Conservation (phyloP, 805 yeast genomes). For the Suhomyces sp. region DNA sequence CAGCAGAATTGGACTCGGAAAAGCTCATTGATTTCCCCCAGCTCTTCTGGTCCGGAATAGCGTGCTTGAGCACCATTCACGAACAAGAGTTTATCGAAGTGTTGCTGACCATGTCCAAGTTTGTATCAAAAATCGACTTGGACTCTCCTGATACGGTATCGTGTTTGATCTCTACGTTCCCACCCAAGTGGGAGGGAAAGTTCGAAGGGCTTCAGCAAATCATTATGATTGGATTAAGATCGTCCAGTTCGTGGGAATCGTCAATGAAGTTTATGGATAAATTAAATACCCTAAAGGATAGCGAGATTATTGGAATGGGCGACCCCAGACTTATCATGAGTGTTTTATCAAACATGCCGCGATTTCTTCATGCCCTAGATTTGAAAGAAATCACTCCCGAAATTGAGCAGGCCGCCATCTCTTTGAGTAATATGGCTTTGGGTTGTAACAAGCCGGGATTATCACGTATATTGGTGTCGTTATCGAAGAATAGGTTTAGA, state of each 20-base stretch:
- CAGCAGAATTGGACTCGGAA: constrained; percentile 77
- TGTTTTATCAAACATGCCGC: constrained; percentile 73
- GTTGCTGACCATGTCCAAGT: constrained; percentile 74
- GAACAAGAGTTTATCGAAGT: constrained; percentile 92
- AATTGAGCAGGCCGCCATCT: constrained; percentile 39
- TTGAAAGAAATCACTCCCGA: constrained; percentile 47
- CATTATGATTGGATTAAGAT: constrained; percentile 78
- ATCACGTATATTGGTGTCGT: constrained; percentile 70
- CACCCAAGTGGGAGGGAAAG: constrained; percentile 92
- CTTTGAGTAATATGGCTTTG: constrained; percentile 59
- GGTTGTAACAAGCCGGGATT: constrained; percentile 53
- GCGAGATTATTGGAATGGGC: constrained; percentile 74
- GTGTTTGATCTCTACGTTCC: constrained; percentile 81
- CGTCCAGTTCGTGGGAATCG: constrained; percentile 75
- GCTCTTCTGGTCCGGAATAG: constrained; percentile 92
- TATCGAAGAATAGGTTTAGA: constrained; percentile 76
- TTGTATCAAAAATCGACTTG: constrained; percentile 81
- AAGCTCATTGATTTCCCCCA: constrained; percentile 83
- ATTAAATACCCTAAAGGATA: constrained; percentile 61
- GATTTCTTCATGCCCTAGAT: constrained; percentile 80
- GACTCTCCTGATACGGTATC: constrained; percentile 83
- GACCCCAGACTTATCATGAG: constrained; percentile 69
- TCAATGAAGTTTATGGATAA: constrained; percentile 72
- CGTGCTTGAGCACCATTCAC: constrained; percentile 83
- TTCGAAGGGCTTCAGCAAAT: constrained; percentile 85